A percentile compares a stretch with the other conserved stretches of the same genome.
These are phyloP conservation scores for Kregervanrija fluxuum DNA, from an alignment of 805 yeast species.

Conservation along the genomic window DNA sequence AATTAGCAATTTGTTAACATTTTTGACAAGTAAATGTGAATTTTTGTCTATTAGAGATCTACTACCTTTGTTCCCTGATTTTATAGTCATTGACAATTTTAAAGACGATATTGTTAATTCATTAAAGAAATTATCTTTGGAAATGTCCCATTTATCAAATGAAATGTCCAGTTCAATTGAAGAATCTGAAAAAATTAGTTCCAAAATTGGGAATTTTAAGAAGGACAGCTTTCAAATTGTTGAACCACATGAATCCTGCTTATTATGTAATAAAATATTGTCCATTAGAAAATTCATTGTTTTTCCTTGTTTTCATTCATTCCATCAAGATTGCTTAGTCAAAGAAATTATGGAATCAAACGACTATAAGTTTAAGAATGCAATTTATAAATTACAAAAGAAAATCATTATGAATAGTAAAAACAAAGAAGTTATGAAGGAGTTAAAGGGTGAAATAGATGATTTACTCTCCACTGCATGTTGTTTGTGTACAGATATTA, in stretches of 20 bases:
- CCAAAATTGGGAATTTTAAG: constrained; percentile 46
- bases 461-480: constrained; percentile 56
- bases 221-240: constrained; percentile 53
- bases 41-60: constrained; percentile 69
- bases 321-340: constrained; percentile 84
- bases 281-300: constrained; percentile 66
- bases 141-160: constrained; percentile 54
- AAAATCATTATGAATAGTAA: constrained; percentile 32
- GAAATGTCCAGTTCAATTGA: constrained; percentile 72
- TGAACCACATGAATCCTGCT: constrained; percentile 81
- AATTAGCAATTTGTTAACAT: constrained; percentile 29
- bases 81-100: constrained; percentile 71
- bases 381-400: constrained; percentile 48
- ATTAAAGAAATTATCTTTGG: constrained; percentile 63
- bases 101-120: constrained; percentile 77
- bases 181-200: constrained; percentile 50
- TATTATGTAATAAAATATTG: constrained; percentile 60
- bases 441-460: constrained; percentile 45
- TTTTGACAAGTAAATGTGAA: constrained; percentile 37
- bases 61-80: constrained; percentile 78
- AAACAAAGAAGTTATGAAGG: constrained; percentile 22
- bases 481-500: constrained; percentile 67
- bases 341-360: constrained; percentile 51
- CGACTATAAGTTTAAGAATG: constrained; percentile 59
- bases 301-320: constrained; percentile 86